Evolutionary conservation across 192 early-diverging fungal species (phyloP), one percentile per base, ranked within the genome.

Genomic region (Umbelopsis sp.): DNA sequence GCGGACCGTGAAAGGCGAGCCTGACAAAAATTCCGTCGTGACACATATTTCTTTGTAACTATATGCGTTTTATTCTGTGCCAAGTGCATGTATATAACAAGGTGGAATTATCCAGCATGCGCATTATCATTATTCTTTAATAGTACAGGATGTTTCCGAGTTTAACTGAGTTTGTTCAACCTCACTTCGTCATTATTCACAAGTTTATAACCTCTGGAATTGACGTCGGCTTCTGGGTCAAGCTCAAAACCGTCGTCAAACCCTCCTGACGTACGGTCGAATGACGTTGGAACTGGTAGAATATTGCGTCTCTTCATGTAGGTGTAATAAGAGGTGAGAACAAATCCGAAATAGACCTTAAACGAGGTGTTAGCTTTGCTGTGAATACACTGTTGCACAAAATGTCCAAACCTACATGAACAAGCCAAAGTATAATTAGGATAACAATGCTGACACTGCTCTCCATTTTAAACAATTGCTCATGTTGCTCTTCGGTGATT

Each of bases 391-490:
- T 25, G 27, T 7, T 33, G 20, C 46, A 66, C 4, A 18, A 30
- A 16, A 44, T 41, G n/a, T 27, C 15, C 13, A 6, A 12, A 66
- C 66, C 46, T 65, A 78, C 76, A 67, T 78, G 76, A 13, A 78
- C 46, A 21, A 78, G 8, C 25, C 77, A 64, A 37, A 78, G 51
- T 21, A 71, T 46, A 37, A 64, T 49, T 27, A 78, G 65, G 13
- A 74, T 51, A 18, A 35, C 41, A 52, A 78, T 67, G 13, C 72
- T 78, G 50, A 78, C 72, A 15, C 25, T 50, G 8, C 67, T 68
- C 67, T 78, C 77, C 77, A 78, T 78, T 46, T 41, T 12, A 27
- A 74, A 78, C 48, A 71, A 33, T 35, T 64, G 27, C 33, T 78
- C 72, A 64, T 74, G 66, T 20, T 78, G 55, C 30, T 67, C 58